Base-by-base conservation (phyloP, 352 stramenopile genomes). In the Pseudoperonospora humuli region DNA sequence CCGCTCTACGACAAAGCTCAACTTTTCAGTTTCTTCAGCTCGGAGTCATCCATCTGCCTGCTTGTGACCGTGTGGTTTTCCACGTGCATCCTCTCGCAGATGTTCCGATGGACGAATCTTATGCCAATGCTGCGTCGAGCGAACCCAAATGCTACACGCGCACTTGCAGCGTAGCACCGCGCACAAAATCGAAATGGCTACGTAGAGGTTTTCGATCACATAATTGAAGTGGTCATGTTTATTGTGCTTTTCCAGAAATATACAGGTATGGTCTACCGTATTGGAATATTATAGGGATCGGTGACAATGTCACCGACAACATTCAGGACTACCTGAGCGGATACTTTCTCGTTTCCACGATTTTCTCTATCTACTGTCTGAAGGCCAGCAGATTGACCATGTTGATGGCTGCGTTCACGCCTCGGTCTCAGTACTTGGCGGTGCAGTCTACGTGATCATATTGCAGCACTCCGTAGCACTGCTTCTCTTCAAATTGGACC, bases 21-120 rank as follows among this genome's bases (percentile, higher is more conserved):
- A 48, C 50, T 87, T n/a, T 93, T 91, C 45, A 84, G 64, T 45
- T 93, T 85, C 47, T 93, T 93, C 55, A 91, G 76, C 57, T 80
- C 78, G 20, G 77, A 93, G 58, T 72, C 75, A 25, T 88, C 74
- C 19, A 67, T 93, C 39, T 93, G 73, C 28, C 49, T 93, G 33
- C 61, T 93, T 14, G 70, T 93, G 32, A 93, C 81, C 11, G 78
- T 89, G 18, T 93, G 81, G 81, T 93, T 93, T 60, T 91, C 78
- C 20, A 93, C 81, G 26, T 91, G 81, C 66, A 93, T 93, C 46
- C 65, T 93, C 27, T 81, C 81, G 50, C 81, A 91, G 45, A 78
- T 93, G 70, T 91, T 93, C 34, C 72, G 70, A 19, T 87, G 73
- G 74, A 88, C 67, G 14, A 80, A 84, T 45, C 61, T 93, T 37